Conservation (phyloP, 768 basidiomycete genomes). For the Lactifluus hygrophoroides region DNA sequence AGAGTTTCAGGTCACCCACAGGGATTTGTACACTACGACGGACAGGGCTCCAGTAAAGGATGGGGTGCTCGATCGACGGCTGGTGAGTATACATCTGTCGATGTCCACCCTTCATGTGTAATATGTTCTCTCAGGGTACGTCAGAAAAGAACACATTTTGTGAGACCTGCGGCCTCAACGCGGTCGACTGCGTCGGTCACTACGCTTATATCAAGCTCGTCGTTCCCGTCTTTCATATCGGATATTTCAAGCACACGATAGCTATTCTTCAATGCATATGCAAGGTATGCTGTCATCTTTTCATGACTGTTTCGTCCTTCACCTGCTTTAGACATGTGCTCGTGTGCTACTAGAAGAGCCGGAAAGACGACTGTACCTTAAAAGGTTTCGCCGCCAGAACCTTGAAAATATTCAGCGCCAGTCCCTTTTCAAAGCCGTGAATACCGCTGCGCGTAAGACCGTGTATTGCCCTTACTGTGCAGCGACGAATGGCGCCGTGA, state of each 20-base stretch:
- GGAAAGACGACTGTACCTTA: slow-evolving; percentile 75
- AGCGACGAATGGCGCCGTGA: slow-evolving; percentile 89
- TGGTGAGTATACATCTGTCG: slow-evolving; percentile 43
- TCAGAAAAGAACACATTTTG: slow-evolving; percentile 89
- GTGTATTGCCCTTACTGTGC: slow-evolving; percentile 91
- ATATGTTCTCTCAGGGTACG: slow-evolving; percentile 56
- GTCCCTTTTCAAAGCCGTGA: slow-evolving; percentile 73
- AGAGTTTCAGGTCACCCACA: slow-evolving; percentile 91
- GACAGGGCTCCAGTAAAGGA: slow-evolving; percentile 82
- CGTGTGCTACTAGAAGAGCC: slow-evolving; percentile 83
- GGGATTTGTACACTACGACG: slow-evolving; percentile 80
- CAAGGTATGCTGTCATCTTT: slow-evolving; percentile 52
- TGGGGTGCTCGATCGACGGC: slow-evolving; percentile 86
- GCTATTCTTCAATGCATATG: slow-evolving; percentile 92
- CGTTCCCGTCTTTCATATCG: slow-evolving; percentile 96
- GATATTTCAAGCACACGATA: slow-evolving; percentile 95
- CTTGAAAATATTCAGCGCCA: slow-evolving; percentile 92
- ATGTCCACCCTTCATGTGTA: neutral
- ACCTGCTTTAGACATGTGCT: slow-evolving; percentile 64
- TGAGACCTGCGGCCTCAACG: slow-evolving; percentile 87
- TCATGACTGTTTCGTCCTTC: neutral
- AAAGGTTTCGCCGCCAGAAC: slow-evolving; percentile 81
- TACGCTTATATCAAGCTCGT: slow-evolving; percentile 97
- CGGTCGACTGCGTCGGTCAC: slow-evolving; percentile 95
- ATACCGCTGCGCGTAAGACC: slow-evolving; percentile 79